A percentile compares a stretch with the other conserved stretches of the same genome.
phyloP scores from a whole-genome alignment of 164 flowering plant genomes.

The Dillenia turbinata region DNA sequence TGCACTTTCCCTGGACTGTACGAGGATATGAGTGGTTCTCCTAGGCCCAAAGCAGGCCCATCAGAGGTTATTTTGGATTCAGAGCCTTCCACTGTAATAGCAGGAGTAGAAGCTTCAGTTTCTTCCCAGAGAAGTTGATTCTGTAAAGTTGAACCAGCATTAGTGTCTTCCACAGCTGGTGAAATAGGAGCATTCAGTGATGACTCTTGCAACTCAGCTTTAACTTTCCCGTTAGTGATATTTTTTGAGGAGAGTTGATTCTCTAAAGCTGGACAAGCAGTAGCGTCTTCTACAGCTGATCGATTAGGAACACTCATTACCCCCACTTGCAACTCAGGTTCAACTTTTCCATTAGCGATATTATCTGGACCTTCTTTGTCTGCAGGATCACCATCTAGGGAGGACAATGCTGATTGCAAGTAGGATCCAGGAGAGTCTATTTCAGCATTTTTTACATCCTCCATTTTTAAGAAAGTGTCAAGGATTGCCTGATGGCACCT shows the following conservation, averaged over 20 bases:
- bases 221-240: conserved; percentile 10
- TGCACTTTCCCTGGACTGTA: conserved; percentile 1
- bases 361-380: conserved; percentile 6
- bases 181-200: neutral
- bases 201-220: conserved; percentile 4
- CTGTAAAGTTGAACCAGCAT: conserved; percentile 8
- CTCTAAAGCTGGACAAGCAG: conserved; percentile 8
- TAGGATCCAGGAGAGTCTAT: conserved; percentile 28
- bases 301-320: conserved; percentile 8
- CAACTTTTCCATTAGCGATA: conserved; percentile 17
- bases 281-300: conserved; percentile 13
- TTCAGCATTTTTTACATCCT: conserved; percentile 27
- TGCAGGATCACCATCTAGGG: conserved; percentile 15
- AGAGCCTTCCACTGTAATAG: neutral
- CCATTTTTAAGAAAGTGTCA: conserved; percentile 26
- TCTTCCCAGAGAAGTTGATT: conserved; percentile 5
- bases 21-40: neutral
- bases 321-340: conserved; percentile 8
- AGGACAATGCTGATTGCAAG: conserved; percentile 8
- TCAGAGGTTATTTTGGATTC: neutral
- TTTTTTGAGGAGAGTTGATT: neutral
- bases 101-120: neutral
- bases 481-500: conserved; percentile 16
- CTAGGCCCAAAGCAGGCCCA: neutral
- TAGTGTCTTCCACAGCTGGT: conserved; percentile 8